phyloP scores from a whole-genome alignment of 139 green algal genomes.

The Chlorella vulgaris region DNA sequence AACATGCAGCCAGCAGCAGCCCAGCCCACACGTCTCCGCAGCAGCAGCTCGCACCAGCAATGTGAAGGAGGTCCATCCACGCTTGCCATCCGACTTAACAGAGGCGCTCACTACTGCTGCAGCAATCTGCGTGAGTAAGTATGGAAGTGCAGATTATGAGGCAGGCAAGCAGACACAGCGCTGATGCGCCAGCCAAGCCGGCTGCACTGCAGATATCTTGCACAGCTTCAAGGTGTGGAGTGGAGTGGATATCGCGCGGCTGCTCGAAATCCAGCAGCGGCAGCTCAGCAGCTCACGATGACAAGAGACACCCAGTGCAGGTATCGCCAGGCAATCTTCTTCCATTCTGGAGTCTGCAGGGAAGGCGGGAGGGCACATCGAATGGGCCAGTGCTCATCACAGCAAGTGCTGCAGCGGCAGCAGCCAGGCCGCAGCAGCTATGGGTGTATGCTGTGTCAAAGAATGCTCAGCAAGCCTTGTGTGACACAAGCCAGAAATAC shows the following conservation, averaged over 20 bases:
- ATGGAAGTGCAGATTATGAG: too few relatives aligned
- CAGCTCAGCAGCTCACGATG: conserved; percentile 32
- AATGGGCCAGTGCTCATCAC: neutral
- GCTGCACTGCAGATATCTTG: too few relatives aligned
- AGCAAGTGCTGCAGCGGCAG: neutral
- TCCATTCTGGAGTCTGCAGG: conserved; percentile 46
- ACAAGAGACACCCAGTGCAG: conserved; percentile 45
- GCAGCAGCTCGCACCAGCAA: conserved; percentile 49
- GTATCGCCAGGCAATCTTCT: conserved; percentile 51
- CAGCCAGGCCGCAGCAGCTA: neutral
- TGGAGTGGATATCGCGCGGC: neutral
- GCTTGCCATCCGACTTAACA: conserved; percentile 42
- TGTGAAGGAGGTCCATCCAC: conserved; percentile 49
- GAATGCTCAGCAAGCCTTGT: too few relatives aligned
- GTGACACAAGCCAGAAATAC: neutral
- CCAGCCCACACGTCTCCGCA: too few relatives aligned
- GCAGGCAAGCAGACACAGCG: too few relatives aligned
- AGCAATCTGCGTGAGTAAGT: conserved; percentile 28
- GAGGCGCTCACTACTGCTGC: conserved; percentile 41
- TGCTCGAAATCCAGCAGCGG: neutral
- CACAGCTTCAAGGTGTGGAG: too few relatives aligned
- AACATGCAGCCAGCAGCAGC: too few relatives aligned
- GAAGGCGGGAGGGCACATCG: neutral
- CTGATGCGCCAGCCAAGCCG: too few relatives aligned
- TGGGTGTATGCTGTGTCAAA: too few relatives aligned